Evolutionary conservation across 1,284 basidiomycete species (phyloP).

Genomic region (Wolfiporia cocos): DNA sequence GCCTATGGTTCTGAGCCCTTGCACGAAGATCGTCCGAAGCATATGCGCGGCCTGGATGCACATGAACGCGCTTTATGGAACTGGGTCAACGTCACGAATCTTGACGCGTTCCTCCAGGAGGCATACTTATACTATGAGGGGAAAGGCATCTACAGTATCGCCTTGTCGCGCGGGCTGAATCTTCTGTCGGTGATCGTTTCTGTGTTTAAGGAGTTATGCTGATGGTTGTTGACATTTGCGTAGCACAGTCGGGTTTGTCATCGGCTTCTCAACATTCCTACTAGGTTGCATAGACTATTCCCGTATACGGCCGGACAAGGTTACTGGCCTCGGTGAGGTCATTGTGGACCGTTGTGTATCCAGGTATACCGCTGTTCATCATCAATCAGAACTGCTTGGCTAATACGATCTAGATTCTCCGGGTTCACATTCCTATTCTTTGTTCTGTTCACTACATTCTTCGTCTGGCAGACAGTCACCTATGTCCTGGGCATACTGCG

Average conservation of each 20-base stretch:
- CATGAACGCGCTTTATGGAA: slow-evolving; percentile 94
- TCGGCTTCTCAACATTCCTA: slow-evolving; percentile 94
- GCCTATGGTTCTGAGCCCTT: slow-evolving; percentile 16
- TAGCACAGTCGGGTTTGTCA: slow-evolving; percentile 96
- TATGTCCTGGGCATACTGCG: slow-evolving; percentile 65
- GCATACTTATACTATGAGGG: slow-evolving; percentile 95
- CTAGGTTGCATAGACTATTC: slow-evolving; percentile 94
- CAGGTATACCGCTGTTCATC: slow-evolving; percentile 40
- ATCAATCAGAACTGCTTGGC: slow-evolving; percentile 11
- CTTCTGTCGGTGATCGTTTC: slow-evolving; percentile 67
- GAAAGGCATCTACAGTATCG: slow-evolving; percentile 94
- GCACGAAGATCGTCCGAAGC: slow-evolving; percentile 33
- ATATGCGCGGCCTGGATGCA: slow-evolving; percentile 69
- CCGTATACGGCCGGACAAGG: slow-evolving; percentile 57
- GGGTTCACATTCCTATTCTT: slow-evolving; percentile 81
- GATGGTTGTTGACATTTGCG: slow-evolving; percentile 15
- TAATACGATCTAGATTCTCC: slow-evolving; percentile 55
- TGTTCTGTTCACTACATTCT: slow-evolving; percentile 76
- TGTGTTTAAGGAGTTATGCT: slow-evolving; percentile 18
- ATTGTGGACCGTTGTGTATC: slow-evolving; percentile 79
- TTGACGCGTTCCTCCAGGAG: slow-evolving; percentile 93
- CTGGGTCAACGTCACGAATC: slow-evolving; percentile 97
- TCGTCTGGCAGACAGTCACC: slow-evolving; percentile 65
- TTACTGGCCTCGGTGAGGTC: slow-evolving; percentile 69
- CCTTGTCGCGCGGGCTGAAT: slow-evolving; percentile 81